Evolutionary conservation across 192 early-diverging fungal species (phyloP), one percentile per base, ranked within the genome.

Genomic region (Geranomyces variabilis): DNA sequence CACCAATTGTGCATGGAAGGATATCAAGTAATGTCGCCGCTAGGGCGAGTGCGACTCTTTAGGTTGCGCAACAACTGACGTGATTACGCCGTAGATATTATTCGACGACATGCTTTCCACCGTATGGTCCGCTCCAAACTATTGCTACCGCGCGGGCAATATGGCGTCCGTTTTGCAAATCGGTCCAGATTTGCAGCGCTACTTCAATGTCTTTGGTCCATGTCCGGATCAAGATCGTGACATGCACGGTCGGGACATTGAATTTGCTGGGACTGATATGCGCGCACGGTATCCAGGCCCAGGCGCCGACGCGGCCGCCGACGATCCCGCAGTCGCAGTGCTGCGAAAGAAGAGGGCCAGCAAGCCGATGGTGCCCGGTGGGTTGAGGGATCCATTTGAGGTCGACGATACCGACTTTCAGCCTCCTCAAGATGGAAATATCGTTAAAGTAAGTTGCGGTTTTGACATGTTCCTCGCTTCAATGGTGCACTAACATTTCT

Each of bases 1-100:
- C 94, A 95, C 79, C 93, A 95, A 61, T 75, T 95, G 46, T 95
- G 94, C 66, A 91, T 90, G 88, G 92, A 92, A 58, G 94, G 94
- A 2, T 93, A 90, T 72, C 89, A 90, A 57, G 51, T 53, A 53
- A 53, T 26, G 51, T 53, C 17, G 33, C 46, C 4, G n/a, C 59
- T 29, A n/a, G 24, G 56, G 14, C 24, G 56, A n/a, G 9, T 19
- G 14, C 26, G 48, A 29, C 45, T 13, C 30, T 12, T 28, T 9
- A 19, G 33, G n/a, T 60, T 55, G 14, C 22, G 13, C 36, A 41
- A 41, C 36, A 41, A 41, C 36, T 41, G 29, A 8, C 31, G 28
- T 17, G 7, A 30, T 28, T 46, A n/a, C 34, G n/a, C 21, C 36
- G 74, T 21, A 93, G 82, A 92, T 93, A 24, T 77, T 93, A 21